Percentiles rank a stretch among this genome's conserved stretches.
phyloP scores from a whole-genome alignment of 192 early-diverging fungal species.

The Coemansia sp. region DNA sequence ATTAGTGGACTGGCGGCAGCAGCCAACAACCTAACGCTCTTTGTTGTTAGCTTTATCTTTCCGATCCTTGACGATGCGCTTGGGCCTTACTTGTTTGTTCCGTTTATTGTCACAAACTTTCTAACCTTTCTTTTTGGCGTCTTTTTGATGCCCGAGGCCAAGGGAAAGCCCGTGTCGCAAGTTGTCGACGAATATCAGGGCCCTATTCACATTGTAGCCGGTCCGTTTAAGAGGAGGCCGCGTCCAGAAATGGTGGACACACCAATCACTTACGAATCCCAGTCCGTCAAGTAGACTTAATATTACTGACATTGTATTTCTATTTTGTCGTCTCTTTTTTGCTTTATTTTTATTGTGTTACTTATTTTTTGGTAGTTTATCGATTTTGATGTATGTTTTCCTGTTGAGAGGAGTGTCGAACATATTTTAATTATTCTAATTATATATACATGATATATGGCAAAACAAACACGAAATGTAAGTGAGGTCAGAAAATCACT shows the following conservation, averaged over 20 bases:
- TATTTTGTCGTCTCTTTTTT: background rate
- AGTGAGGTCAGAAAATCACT: no score
- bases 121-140: conserved; percentile 45
- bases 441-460: background rate
- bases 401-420: no score
- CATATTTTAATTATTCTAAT: no score
- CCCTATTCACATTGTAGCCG: conserved; percentile 28
- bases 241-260: background rate
- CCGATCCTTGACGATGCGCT: conserved; percentile 56
- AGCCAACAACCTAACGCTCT: conserved; percentile 67
- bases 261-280: background rate
- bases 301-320: background rate
- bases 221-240: conserved; percentile 7
- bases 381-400: no score
- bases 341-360: background rate
- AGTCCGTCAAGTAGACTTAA: background rate
- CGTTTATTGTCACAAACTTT: conserved; percentile 59
- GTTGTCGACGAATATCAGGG: conserved; percentile 48
- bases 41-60: conserved; percentile 66
- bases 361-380: no score
- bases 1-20: conserved; percentile 66
- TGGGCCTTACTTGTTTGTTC: conserved; percentile 63
- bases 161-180: conserved; percentile 54
- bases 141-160: conserved; percentile 69
- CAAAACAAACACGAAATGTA: background rate